Base-by-base conservation (phyloP, 2,329 filamentous ascomycete genomes). In the Neonectria hederae region DNA sequence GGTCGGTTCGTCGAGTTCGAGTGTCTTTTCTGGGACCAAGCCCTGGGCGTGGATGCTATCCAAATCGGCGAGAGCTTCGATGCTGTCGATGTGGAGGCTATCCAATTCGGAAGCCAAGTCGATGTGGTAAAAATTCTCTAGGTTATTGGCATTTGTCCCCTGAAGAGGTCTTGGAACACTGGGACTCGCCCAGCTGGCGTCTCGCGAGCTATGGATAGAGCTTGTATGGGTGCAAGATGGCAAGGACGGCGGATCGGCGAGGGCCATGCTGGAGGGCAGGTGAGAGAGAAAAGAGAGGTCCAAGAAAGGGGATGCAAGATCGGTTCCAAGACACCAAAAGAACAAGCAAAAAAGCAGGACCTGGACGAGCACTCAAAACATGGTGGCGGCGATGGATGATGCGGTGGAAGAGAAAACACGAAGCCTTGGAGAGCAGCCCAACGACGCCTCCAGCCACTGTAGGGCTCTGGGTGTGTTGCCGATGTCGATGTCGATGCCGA, bases 241-340 rank as follows among this genome's bases (percentile, higher is more conserved):
- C 21, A 71, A 65, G n/a, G 77, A 73, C 60, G 76, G 65, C 21
- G 72, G 63, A 49, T 76, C 71, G 62, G 72, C 69, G 61, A 75
- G 71, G 56, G 78, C 76, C 80, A 82, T 82, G 65, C 51, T 73
- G 68, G 57, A 63, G 63, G 63, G 67, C 67, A 69, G 75, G 48
- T 19, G 69, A 69, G 73, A 70, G 65, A 42, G 49, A 10, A 28
- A 9, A 28, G 10, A 28, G 76, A 73, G 68, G 55, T 63, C 68
- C 71, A 77, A 78, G 74, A 77, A 78, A 73, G 64, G 67, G 69
- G 64, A 75, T 71, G 69, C 68, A 73, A 72, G 71, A 70, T 66
- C 63, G 75, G 76, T 76, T 78, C 79, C 81, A 83, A 83, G 79
- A 80, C 76, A 77, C 77, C 78, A 78, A 81, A 79, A 79, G 72